Evolutionary conservation across 805 yeast genomes (phyloP), one percentile per base, ranked within the genome.

Genomic region (Ogataea minuta): DNA sequence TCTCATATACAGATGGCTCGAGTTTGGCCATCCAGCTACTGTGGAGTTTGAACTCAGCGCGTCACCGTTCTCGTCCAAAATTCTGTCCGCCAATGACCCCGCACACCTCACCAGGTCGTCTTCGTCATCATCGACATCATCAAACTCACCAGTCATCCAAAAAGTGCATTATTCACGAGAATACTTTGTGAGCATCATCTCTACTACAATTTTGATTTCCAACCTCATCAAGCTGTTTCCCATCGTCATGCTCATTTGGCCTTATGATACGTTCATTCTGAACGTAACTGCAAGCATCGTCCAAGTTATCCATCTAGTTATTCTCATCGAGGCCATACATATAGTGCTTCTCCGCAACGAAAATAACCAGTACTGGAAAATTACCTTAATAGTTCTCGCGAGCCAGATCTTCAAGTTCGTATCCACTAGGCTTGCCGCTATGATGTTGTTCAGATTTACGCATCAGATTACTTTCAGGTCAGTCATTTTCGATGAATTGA

Each of bases 181-280:
- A n/a, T 55, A 54, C 32, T 56, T 48, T 40, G 40, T 48, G 1
- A 54, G 63, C n/a, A 72, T 74, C 4, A 59, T 90, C 12, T 72
- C 88, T 1, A 71, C 81, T 8, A 83, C 95, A 0, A 71, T 89
- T 1, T 57, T 90, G 31, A 72, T 89, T 5, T 81, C 97, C 0
- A 79, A 87, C 30, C 78, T 86, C 1, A 81, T 91, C 27, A 87
- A 84, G 55, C 68, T 91, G 15, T 81, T 91, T 46, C 99, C 99
- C 0, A 83, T 93, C 13, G 70, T 93, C 23, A 91, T 91, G 90
- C 68, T 93, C 23, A 91, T 93, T 24, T 93, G 99, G 99, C 93
- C 95, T 0, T 93, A 93, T 55, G 96, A 93, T 56, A 76, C 84
- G n/a, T 70, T 82, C 1, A 69, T 83, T 3, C 81, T 64, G 26